Evolutionary conservation across 2,329 filamentous ascomycete genomes (phyloP), one percentile per base, ranked within the genome.

Genomic region (Diaporthe vaccinii): DNA sequence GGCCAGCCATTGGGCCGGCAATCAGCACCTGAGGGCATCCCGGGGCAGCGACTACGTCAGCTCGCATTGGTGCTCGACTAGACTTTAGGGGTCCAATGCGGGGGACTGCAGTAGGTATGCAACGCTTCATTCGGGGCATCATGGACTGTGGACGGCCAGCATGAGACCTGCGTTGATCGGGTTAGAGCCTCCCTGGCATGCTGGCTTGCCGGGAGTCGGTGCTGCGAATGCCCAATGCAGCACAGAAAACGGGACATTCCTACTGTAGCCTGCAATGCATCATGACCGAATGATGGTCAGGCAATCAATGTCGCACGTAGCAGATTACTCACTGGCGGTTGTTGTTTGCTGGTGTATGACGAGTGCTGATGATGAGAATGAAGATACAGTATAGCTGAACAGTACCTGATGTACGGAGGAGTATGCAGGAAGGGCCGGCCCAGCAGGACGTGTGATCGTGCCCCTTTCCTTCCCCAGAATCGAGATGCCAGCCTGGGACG

Each of bases 21-120:
- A 53, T 53, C 46, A 31, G 36, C 46, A n/a, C n/a, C 62, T 28
- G 31, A 68, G 49, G 49, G 1, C n/a, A 14, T 39, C 49, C 49
- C 46, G 65, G 31, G 4, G 22, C n/a, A 34, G n/a, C 46, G 17
- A 51, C 62, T 69, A 69, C 65, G 65, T 69, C 65, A 69, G 65
- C 46, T 41, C 46, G 65, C 65, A 69, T 53, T 55, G 65, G 65
- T 46, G 65, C 22, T 51, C n/a, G 44, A 8, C 34, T 41, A 53
- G 65, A 41, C 14, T 65, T 62, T 53, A 61, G 59, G 71, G 71
- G 71, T 73, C 59, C 71, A 73, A 31, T 73, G 71, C 71, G 71
- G 71, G 71, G 71, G 25, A 51, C 31, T 67, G 44, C 44, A 51
- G 28, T 41, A 36, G 39, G 31, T 53, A 36, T 53, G 62, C 62